phyloP scores from a whole-genome alignment of 306 rosid genomes.

The Crataegus laevigata region DNA sequence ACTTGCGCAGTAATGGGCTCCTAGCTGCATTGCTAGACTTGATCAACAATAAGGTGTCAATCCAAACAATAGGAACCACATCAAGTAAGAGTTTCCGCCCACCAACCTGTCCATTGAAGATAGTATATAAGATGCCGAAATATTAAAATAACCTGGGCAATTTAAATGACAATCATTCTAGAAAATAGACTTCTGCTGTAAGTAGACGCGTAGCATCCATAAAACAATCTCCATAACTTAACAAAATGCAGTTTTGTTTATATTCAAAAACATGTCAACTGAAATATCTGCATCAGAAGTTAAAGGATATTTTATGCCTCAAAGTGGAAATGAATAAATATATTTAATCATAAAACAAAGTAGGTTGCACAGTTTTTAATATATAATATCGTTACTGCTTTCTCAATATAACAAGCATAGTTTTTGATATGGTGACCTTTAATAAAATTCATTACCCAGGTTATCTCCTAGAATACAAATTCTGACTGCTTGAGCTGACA shows the following conservation, averaged over 20 bases:
- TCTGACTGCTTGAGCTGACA: neutral
- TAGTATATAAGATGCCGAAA: conserved; percentile 26
- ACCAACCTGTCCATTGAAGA: conserved; percentile 65
- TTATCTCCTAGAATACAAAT: too few relatives aligned
- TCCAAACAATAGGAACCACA: conserved; percentile 71
- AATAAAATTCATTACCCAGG: too few relatives aligned
- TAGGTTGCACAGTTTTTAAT: neutral
- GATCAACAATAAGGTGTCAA: conserved; percentile 52
- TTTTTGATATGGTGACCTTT: neutral
- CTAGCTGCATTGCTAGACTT: conserved; percentile 67
- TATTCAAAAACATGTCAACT: neutral
- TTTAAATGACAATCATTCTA: neutral
- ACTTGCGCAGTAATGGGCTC: conserved; percentile 81
- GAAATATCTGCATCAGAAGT: neutral
- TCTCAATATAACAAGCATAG: neutral
- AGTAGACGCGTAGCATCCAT: neutral
- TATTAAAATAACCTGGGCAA: conserved; percentile 4
- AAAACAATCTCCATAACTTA: neutral
- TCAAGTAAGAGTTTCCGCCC: conserved; percentile 67
- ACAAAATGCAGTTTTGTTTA: neutral
- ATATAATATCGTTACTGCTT: too few relatives aligned
- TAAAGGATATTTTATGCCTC: neutral
- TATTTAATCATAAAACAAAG: neutral
- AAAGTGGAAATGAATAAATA: neutral
- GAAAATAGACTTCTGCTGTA: neutral